These are phyloP conservation scores for Cadophora sp. DNA, from an alignment of 2,329 filamentous ascomycete species.

Conservation along the genomic window DNA sequence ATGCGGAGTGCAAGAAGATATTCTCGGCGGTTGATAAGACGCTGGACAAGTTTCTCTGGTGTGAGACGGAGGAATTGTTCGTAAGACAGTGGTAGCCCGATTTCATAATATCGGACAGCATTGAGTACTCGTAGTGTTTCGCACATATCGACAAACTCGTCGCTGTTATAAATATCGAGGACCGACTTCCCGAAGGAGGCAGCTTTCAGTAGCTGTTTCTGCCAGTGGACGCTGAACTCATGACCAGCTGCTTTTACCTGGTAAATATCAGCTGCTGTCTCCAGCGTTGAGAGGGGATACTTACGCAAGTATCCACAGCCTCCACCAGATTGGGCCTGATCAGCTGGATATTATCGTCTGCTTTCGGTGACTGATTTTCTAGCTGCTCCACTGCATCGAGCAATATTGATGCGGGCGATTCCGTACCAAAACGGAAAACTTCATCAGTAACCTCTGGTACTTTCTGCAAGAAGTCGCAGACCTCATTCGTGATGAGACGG, in stretches of 20 bases:
- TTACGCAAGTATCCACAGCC: slow-evolving; percentile 85
- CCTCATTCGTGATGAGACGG: slow-evolving; percentile 86
- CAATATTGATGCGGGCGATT: slow-evolving; percentile 88
- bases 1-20: slow-evolving; percentile 90
- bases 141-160: slow-evolving; percentile 98
- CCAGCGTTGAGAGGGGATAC: background rate
- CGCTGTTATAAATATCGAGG: slow-evolving; percentile 94
- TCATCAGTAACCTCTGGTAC: slow-evolving; percentile 87
- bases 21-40: slow-evolving; percentile 87
- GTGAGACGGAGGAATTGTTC: slow-evolving; percentile 93
- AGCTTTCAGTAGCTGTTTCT: slow-evolving; percentile 94
- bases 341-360: slow-evolving; percentile 95
- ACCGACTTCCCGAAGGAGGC: slow-evolving; percentile 98
- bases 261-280: slow-evolving; percentile 28
- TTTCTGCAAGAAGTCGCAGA: slow-evolving; percentile 97
- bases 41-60: slow-evolving; percentile 84
- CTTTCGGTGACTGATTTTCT: slow-evolving; percentile 93
- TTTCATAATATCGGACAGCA: slow-evolving; percentile 87
- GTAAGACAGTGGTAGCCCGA: slow-evolving; percentile 89
- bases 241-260: slow-evolving; percentile 84
- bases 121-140: slow-evolving; percentile 93
- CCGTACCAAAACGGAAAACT: slow-evolving; percentile 87
- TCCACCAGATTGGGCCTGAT: slow-evolving; percentile 88
- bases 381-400: slow-evolving; percentile 91
- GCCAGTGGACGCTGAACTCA: slow-evolving; percentile 89